Evolutionary conservation across 768 basidiomycete species (phyloP).

Genomic region (Strobilomyces echinocephalus): DNA sequence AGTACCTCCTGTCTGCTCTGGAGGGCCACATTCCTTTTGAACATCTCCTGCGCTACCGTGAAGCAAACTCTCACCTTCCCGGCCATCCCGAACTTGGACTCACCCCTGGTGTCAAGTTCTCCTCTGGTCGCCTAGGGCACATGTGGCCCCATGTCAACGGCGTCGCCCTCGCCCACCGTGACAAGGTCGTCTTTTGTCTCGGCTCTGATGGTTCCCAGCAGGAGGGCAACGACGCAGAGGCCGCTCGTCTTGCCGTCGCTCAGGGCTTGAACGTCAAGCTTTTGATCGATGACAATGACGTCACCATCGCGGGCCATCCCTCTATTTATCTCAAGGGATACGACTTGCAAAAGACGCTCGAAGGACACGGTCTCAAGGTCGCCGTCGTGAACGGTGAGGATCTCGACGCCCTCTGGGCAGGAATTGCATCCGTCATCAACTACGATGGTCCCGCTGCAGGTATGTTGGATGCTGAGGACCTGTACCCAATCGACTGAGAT

Average conservation of each 20-base stretch:
- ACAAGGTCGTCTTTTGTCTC: constrained; percentile 74
- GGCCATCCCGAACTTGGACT: constrained; percentile 87
- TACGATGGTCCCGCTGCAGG: constrained; percentile 77
- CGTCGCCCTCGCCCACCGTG: constrained; percentile 71
- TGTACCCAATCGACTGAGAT: neutral
- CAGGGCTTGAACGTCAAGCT: constrained; percentile 80
- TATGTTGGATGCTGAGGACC: constrained; percentile 26
- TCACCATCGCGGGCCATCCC: constrained; percentile 89
- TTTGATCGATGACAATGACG: constrained; percentile 86
- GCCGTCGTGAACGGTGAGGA: constrained; percentile 72
- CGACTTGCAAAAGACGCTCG: constrained; percentile 62
- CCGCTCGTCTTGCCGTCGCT: constrained; percentile 81
- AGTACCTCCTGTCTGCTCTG: constrained; percentile 78
- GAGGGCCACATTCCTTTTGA: constrained; percentile 68
- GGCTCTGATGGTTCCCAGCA: constrained; percentile 91
- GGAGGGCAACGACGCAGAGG: constrained; percentile 89
- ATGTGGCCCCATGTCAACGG: constrained; percentile 90
- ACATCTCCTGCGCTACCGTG: constrained; percentile 80
- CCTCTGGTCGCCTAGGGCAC: constrained; percentile 88
- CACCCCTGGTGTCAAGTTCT: constrained; percentile 91
- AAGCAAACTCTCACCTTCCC: constrained; percentile 80
- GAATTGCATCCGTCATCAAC: constrained; percentile 48
- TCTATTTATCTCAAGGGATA: constrained; percentile 82
- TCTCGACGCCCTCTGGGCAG: constrained; percentile 72
- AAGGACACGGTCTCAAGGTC: constrained; percentile 80